Conservation (phyloP, 257 asterid species). For the Prunella vulgaris region DNA sequence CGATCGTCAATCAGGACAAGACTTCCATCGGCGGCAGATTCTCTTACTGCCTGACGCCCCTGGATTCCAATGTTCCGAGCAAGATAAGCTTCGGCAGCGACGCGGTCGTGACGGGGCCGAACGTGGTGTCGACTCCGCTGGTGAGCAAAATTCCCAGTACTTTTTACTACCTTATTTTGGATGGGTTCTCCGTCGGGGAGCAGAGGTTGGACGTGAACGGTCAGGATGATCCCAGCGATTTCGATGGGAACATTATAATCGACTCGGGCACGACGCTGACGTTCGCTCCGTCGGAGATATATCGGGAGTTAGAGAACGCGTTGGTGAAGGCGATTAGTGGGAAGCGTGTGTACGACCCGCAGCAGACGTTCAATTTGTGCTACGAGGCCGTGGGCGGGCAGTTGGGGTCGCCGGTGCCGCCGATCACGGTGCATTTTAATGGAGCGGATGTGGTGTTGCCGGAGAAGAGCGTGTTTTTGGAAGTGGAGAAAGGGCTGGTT, state of each 20-base stretch:
- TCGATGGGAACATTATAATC: background rate
- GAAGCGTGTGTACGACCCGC: background rate
- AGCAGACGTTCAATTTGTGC: too few relatives aligned
- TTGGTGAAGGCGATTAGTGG: background rate
- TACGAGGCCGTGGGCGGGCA: too few relatives aligned
- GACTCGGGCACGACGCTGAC: background rate
- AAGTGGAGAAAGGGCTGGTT: too few relatives aligned
- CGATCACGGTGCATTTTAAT: too few relatives aligned
- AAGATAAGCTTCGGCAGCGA: slow-evolving; percentile 45
- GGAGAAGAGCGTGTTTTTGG: too few relatives aligned
- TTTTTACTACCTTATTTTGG: background rate
- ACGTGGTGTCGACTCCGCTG: slow-evolving; percentile 41
- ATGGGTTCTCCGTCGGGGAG: background rate
- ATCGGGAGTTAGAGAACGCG: background rate
- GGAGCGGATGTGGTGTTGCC: too few relatives aligned
- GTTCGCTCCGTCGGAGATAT: background rate
- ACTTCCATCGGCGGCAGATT: background rate
- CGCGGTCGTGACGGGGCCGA: slow-evolving; percentile 27
- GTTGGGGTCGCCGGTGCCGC: too few relatives aligned
- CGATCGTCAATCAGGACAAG: background rate
- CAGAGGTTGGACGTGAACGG: too few relatives aligned
- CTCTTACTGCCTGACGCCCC: background rate
- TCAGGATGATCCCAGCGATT: too few relatives aligned
- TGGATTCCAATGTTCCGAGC: slow-evolving; percentile 23
- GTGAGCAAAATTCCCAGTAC: slow-evolving; percentile 13